Base-by-base conservation (phyloP, 2,329 filamentous ascomycete species). In the Incumbomyces delicatus region DNA sequence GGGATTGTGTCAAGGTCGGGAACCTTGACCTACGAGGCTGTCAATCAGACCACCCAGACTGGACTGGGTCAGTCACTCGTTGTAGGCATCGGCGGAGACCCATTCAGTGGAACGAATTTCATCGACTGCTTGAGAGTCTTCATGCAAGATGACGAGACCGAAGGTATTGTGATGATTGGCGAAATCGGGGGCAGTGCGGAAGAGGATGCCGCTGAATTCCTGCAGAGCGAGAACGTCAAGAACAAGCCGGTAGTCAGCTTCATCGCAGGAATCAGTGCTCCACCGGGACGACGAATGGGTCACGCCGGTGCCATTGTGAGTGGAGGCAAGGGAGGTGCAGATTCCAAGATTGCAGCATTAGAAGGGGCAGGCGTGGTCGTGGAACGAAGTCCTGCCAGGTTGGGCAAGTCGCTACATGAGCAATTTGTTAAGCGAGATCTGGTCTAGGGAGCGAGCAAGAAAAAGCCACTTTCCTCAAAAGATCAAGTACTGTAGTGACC, bases 151-250 rank as follows among this genome's bases (percentile, higher is more conserved):
- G 78, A 84, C 67, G 87, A 95, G 74, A 98, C 92, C 33, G 92
- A 98, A 66, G 92, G 92, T 65, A 95, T 98, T 73, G 95, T 98
- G 75, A 95, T 98, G 92, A 96, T 98, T 67, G 92, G 92, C 66
- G 92, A 96, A 76, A 96, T 98, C 66, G 92, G 92, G 71, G 92
- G 92, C 54, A 87, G 85, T 51, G 92, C 92, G 50, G 92, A 98
- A 75, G 92, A 98, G 75, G 92, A 98, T 62, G 92, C 92, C 33
- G 90, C 92, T 61, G 92, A 96, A 62, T 98, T 94, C 78, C 74
- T 96, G 65, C 87, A 85, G 75, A 76, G 81, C 66, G 80, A 92
- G 77, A 96, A 98, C 79, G 89, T 81, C 50, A 75, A 81, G 67
- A 85, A 88, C 71, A 98, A 95, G 81, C 92, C 92, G 62, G 89